Evolutionary conservation across 768 basidiomycete genomes (phyloP).

Genomic region (Russula sp.): DNA sequence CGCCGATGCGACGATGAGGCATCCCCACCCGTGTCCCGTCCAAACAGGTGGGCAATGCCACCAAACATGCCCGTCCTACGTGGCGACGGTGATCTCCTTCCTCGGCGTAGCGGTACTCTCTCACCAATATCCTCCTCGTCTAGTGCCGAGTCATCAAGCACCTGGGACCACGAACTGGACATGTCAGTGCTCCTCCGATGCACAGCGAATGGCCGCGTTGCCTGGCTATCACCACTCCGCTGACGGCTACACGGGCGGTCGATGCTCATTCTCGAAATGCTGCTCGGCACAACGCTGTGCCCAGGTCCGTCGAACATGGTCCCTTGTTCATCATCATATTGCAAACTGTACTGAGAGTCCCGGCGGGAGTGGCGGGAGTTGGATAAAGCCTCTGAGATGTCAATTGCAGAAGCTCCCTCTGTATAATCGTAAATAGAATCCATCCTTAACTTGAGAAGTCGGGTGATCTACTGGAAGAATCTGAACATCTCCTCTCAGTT

Average conservation of each 20-base stretch:
- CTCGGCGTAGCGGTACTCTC: conserved; percentile 7
- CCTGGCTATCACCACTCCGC: conserved; percentile 29
- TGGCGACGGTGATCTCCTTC: conserved; percentile 25
- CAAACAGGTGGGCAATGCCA: conserved; percentile 62
- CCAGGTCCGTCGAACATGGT: conserved; percentile 71
- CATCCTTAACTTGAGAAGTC: too few relatives aligned
- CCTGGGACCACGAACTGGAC: not conserved
- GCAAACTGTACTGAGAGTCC: conserved; percentile 58
- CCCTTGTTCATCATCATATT: conserved; percentile 53
- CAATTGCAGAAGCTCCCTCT: conserved; percentile 73
- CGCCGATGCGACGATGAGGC: conserved; percentile 39
- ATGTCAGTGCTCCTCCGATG: conserved; percentile 14
- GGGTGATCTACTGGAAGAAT: too few relatives aligned
- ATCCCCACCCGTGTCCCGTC: conserved; percentile 26
- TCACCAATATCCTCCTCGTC: conserved; percentile 21
- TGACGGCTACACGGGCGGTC: conserved; percentile 39
- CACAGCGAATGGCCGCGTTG: not conserved
- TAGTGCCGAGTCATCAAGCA: conserved; percentile 5
- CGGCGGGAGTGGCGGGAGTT: conserved; percentile 47
- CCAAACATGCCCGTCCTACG: conserved; percentile 44
- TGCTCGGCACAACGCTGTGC: conserved; percentile 63
- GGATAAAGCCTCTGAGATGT: conserved; percentile 57
- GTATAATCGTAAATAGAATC: conserved; percentile 59
- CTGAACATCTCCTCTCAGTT: not conserved
- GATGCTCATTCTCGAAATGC: conserved; percentile 61